These are phyloP conservation scores for Dactylorhiza incarnata DNA, from an alignment of 106 monocot genomes.

Conservation along the genomic window DNA sequence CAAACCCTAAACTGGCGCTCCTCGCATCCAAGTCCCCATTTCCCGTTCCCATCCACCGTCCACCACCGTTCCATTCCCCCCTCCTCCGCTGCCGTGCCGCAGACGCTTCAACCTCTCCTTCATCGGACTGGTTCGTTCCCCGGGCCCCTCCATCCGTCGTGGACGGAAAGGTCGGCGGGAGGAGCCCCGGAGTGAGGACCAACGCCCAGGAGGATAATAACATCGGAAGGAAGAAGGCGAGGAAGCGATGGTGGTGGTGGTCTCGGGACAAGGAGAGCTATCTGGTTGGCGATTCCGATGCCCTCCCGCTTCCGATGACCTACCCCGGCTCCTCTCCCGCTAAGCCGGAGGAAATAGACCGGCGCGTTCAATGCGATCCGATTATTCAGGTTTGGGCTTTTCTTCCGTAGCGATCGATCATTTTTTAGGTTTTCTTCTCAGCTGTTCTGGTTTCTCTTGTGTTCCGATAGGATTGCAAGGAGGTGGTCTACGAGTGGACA, in stretches of 20 bases:
- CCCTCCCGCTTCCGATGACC: constrained; percentile 71
- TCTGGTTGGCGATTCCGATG: constrained; percentile 47
- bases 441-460: background rate
- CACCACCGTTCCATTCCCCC: constrained; percentile 6
- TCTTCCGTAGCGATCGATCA: background rate
- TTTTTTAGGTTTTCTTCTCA: background rate
- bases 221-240: constrained; percentile 23
- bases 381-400: constrained; percentile 30
- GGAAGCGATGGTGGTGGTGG: constrained; percentile 85
- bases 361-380: constrained; percentile 59
- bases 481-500: constrained; percentile 75
- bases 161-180: constrained; percentile 4
- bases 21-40: background rate
- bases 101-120: constrained; percentile 19
- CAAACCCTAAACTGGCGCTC: background rate
- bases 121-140: constrained; percentile 64
- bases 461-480: constrained; percentile 51
- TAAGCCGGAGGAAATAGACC: constrained; percentile 49
- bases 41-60: background rate
- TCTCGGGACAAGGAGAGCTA: constrained; percentile 67
- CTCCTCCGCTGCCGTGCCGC: constrained; percentile 25
- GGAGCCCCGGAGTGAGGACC: constrained; percentile 23
- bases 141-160: constrained; percentile 1
- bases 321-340: constrained; percentile 44
- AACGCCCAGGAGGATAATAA: constrained; percentile 35